Percentiles rank a stretch among this genome's conserved stretches.
Conservation (phyloP, 2,329 filamentous ascomycete genomes). For the Alternaria gansuensis region DNA sequence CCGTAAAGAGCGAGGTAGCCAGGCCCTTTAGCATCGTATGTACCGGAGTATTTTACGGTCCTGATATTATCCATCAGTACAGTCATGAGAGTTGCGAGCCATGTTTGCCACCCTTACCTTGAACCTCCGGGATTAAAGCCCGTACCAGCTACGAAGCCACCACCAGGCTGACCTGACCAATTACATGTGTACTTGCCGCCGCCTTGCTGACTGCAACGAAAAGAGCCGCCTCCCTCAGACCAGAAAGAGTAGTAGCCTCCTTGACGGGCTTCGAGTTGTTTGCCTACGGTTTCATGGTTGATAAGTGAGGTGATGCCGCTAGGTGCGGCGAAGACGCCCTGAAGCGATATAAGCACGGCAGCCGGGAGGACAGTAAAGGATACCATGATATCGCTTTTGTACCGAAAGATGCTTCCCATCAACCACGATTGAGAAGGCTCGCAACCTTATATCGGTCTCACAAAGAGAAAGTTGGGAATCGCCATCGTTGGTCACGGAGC, state of each 20-base stretch:
- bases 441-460: not conserved
- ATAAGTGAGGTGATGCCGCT: constrained; percentile 8
- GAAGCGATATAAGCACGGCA: constrained; percentile 8
- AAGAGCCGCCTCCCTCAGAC: constrained; percentile 58
- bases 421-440: not conserved
- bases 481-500: not conserved
- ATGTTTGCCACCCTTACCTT: constrained; percentile 52
- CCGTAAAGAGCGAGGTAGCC: constrained; percentile 60
- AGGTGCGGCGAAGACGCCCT: constrained; percentile 5
- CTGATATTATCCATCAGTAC: constrained; percentile 12
- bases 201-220: constrained; percentile 34
- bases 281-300: constrained; percentile 20
- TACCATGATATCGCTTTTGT: constrained; percentile 7
- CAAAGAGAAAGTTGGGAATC: not conserved
- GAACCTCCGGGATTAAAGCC: constrained; percentile 51
- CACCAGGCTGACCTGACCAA: constrained; percentile 24
- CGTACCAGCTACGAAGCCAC: constrained; percentile 38
- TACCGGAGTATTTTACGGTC: constrained; percentile 32
- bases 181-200: constrained; percentile 38
- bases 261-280: constrained; percentile 19
- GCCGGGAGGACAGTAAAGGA: constrained; percentile 9
- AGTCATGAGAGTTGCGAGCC: not conserved
- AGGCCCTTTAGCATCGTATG: constrained; percentile 34
- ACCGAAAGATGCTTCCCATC: not conserved
- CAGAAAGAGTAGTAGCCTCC: constrained; percentile 66